Percentiles rank a stretch among this genome's conserved stretches.
Evolutionary conservation across 1,284 basidiomycete genomes (phyloP).

Genomic region (Hortiboletus rubellus): DNA sequence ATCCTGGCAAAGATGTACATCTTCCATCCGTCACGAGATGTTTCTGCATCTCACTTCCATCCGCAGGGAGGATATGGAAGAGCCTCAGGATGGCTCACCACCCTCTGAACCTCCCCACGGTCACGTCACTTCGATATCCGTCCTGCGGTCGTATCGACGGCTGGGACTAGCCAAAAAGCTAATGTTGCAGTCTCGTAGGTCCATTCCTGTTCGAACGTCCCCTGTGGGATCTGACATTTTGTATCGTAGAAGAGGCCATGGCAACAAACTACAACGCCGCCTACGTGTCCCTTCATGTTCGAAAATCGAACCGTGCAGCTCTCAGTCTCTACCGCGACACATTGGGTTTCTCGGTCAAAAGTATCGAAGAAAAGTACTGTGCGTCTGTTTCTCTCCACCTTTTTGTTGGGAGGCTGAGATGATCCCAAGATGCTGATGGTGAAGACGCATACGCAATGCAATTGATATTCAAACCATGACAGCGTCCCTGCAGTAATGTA

Average conservation of each 20-base stretch:
- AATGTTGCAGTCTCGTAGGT: constrained; percentile 90
- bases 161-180: constrained; percentile 91
- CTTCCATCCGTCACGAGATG: not conserved
- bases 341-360: constrained; percentile 83
- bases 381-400: constrained; percentile 26
- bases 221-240: constrained; percentile 4
- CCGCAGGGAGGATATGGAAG: constrained; percentile 47
- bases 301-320: constrained; percentile 91
- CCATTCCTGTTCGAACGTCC: not conserved
- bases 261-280: constrained; percentile 78
- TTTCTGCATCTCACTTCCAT: constrained; percentile 8
- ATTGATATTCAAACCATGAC: constrained; percentile 51
- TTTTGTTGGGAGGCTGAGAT: constrained; percentile 10
- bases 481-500: constrained; percentile 4
- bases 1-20: constrained; percentile 95
- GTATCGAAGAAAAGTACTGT: constrained; percentile 92
- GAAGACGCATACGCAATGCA: constrained; percentile 93
- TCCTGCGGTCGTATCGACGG: constrained; percentile 86
- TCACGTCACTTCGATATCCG: constrained; percentile 95
- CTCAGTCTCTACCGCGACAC: constrained; percentile 87
- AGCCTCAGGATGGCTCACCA: constrained; percentile 24
- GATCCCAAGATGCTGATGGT: constrained; percentile 77
- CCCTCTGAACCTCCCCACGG: constrained; percentile 68
- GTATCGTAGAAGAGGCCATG: constrained; percentile 83
- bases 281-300: constrained; percentile 89